Conservation (phyloP, 768 basidiomycete species). For the Hygrocybe coccinea region DNA sequence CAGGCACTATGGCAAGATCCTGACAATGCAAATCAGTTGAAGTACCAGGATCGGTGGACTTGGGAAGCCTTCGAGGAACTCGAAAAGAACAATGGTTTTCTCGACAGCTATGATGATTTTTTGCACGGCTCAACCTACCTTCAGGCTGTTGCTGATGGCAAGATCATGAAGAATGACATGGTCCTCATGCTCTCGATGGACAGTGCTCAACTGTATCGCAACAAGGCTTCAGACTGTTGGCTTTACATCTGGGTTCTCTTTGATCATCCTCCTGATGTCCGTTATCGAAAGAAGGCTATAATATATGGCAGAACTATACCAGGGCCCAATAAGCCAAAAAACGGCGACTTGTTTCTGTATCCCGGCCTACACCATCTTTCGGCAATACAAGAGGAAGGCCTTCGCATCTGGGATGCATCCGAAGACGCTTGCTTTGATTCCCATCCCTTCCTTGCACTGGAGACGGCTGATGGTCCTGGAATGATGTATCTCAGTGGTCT, state of each 20-base stretch:
- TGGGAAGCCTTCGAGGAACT: constrained; percentile 19
- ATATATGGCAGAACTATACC: constrained; percentile 32
- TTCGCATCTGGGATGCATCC: constrained; percentile 19
- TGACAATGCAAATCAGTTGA: constrained; percentile 25
- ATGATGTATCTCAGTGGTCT: constrained; percentile 28
- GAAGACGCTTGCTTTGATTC: constrained; percentile 5
- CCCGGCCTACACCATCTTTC: constrained; percentile 31
- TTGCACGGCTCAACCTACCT: constrained; percentile 29
- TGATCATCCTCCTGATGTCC: constrained; percentile 25
- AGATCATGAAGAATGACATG: constrained; percentile 27
- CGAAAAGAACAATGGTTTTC: background rate
- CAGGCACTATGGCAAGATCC: constrained; percentile 30
- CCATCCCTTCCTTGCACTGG: constrained; percentile 20
- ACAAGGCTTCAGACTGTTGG: constrained; percentile 32
- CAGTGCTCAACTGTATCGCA: constrained; percentile 37
- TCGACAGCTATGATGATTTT: constrained; percentile 26
- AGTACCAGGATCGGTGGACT: constrained; percentile 22
- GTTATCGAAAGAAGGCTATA: constrained; percentile 31
- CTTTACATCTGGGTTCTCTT: constrained; percentile 37
- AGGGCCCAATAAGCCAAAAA: constrained; percentile 34
- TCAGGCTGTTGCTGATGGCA: constrained; percentile 10
- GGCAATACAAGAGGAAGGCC: constrained; percentile 23
- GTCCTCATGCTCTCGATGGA: constrained; percentile 36
- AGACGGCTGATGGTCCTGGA: constrained; percentile 32
- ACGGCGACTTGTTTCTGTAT: constrained; percentile 31